Evolutionary conservation across 352 stramenopile genomes (phyloP), one percentile per base, ranked within the genome.

Genomic region (Pythium rishiriense): DNA sequence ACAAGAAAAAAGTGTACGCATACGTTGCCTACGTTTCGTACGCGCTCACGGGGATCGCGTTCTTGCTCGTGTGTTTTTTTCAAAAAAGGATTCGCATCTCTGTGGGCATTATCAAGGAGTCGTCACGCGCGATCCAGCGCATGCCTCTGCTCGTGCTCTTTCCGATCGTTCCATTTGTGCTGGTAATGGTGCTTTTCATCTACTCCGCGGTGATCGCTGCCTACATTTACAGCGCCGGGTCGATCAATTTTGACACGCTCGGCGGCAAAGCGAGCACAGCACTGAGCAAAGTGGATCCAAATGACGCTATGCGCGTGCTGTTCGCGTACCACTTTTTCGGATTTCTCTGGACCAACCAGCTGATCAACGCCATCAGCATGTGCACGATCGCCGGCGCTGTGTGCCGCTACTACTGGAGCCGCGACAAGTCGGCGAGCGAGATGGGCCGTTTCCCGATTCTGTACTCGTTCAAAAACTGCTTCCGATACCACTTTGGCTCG

Each of bases 261-360:
- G 14, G 70, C 72, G 26, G 75, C 22, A 33, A 24, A 7, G 57
- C 64, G 8, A 33, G 12, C 12, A 56, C 47, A 1, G 37, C 29
- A 4, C 62, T 56, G 71, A 87, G 69, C 83, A 87, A 58, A 65
- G 74, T 90, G 25, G 81, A 59, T 48, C 62, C 81, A 4, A 73
- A 85, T 58, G 54, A 85, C 51, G 73, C 76, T 0, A 94, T 93
- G 83, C 79, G 86, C 22, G 85, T 76, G 1, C 59, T 87, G 47
- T 78, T 90, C 7, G 75, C 64, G 28, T 94, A 88, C 61, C 85
- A 93, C 54, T 60, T 99, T 19, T 99, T 99, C 71, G 88, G 86
- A 41, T 98, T 97, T 50, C 91, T 98, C 54, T 99, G 97, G 97
- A 97, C 91, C 4, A 96, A 94, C 41, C 86, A 98, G 68, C 97